Base-by-base conservation (phyloP, 208 protist species). In the Vickermania ingenoplastis region DNA sequence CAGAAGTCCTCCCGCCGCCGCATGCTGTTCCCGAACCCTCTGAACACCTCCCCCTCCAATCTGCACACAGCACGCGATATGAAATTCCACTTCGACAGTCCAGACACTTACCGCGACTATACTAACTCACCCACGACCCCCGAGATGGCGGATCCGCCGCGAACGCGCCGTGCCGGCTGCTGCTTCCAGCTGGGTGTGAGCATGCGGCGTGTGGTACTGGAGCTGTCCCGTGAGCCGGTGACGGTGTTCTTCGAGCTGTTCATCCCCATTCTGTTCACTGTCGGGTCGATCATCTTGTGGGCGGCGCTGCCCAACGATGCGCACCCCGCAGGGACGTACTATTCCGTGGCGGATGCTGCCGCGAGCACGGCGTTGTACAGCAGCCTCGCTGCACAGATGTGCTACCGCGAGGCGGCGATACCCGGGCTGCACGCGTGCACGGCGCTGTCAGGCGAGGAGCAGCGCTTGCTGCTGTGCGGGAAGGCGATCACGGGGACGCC, bases 221-320 rank as follows among this genome's bases (percentile, higher is more conserved):
- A 80, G 21, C 78, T 79, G 65, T 54, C 60, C 31, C 82, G 76
- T 7, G 76, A 81, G 31, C 69, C 59, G 56, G 60, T 62, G 27
- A 75, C 69, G 24, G 79, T 60, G 41, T 25, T 69, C 36, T 72
- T 69, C 41, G 82, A 86, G 71, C 21, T 86, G 7, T 0, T 84
- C 14, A 74, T 90, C 22, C 79, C 83, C 3, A 79, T 90, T 62
- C 14, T 86, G 21, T 84, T 90, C 51, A 69, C 86, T 21, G 21
- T 82, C 23, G 73, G 70, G 26, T 60, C 71, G 1, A 60, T 86
- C 17, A 31, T 69, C 2, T 57, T 90, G 17, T 86, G 73, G 70
- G 52, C 25, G 24, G 51, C 77, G 50, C 75, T 73, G 31, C 67
- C 70, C 54, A 61, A 31, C 27, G 30, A 27, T 11, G 24, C 17